A percentile compares a stretch with the other conserved stretches of the same genome.
phyloP scores from a whole-genome alignment of 176 grass and related monocot genomes.

The Eragrostis nindensis region DNA sequence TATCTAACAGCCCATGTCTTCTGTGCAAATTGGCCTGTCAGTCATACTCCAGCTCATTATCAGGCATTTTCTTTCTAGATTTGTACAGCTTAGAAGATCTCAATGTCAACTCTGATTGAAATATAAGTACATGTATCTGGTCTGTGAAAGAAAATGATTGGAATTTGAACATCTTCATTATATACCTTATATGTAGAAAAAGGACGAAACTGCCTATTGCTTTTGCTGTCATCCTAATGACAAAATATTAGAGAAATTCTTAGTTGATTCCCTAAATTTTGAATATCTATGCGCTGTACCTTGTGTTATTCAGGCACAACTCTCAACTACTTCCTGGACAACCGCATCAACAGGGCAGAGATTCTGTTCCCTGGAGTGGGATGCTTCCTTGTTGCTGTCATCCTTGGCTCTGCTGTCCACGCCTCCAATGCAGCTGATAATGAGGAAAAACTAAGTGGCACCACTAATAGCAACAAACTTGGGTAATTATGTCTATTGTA shows the following conservation, averaged over 20 bases:
- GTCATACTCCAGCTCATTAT: not conserved
- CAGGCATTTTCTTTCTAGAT: not conserved
- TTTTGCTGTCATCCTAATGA: not conserved
- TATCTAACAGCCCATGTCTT: not conserved
- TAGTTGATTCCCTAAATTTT: not conserved
- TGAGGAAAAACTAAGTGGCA: conserved; percentile 57
- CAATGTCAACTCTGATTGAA: not conserved
- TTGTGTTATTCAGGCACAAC: conserved; percentile 65
- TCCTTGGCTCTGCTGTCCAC: conserved; percentile 79
- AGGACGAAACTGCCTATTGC: not conserved
- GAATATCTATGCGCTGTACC: not conserved
- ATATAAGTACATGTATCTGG: not conserved
- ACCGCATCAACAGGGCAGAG: conserved; percentile 76
- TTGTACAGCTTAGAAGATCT: conserved; percentile 10
- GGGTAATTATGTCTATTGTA: conserved; percentile 26
- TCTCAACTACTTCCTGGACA: conserved; percentile 75
- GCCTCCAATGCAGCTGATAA: conserved; percentile 80
- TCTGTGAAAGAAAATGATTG: not conserved
- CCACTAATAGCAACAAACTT: conserved; percentile 42
- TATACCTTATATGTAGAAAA: conserved; percentile 6
- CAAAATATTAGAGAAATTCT: not conserved
- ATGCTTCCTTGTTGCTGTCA: conserved; percentile 77
- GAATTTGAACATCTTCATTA: not conserved
- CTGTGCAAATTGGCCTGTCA: not conserved
- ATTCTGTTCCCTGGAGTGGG: conserved; percentile 78